Percentiles rank a stretch among this genome's conserved stretches.
These are phyloP conservation scores for Ascochyta koolunga DNA, from an alignment of 2,329 filamentous ascomycete genomes.

Conservation along the genomic window DNA sequence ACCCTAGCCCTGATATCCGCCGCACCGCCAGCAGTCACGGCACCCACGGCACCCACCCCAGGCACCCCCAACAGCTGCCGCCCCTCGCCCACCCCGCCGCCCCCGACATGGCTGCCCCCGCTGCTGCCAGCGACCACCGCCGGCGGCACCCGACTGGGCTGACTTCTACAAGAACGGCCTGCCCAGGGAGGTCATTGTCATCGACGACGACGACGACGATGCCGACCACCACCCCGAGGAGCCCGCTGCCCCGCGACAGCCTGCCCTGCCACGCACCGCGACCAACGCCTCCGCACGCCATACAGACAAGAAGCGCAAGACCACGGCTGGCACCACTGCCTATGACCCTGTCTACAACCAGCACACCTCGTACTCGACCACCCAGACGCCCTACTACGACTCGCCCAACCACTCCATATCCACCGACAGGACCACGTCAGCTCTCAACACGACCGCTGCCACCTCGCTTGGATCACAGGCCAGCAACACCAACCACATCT, in stretches of 20 bases:
- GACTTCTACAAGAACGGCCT: constrained; percentile 54
- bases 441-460: constrained; percentile 82
- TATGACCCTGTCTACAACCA: constrained; percentile 78
- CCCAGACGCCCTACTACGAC: constrained; percentile 73
- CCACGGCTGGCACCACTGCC: constrained; percentile 59
- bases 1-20: constrained; percentile 41
- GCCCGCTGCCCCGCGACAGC: constrained; percentile 29
- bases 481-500: constrained; percentile 67
- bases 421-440: constrained; percentile 81
- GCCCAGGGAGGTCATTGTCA: constrained; percentile 59
- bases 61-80: constrained; percentile 42
- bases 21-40: constrained; percentile 43
- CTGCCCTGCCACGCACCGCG: constrained; percentile 29
- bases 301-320: constrained; percentile 77
- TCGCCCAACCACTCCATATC: constrained; percentile 75
- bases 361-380: constrained; percentile 72
- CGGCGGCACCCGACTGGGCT: constrained; percentile 47
- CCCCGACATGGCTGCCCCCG: constrained; percentile 34
- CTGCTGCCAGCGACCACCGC: constrained; percentile 22
- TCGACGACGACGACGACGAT: constrained; percentile 56
- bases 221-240: constrained; percentile 7
- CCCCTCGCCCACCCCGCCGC: constrained; percentile 29
- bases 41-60: constrained; percentile 28
- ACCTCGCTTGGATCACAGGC: constrained; percentile 79
- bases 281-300: constrained; percentile 58